These are phyloP conservation scores for Nemania bipapillata DNA, from an alignment of 2,329 filamentous ascomycete genomes.

Conservation along the genomic window DNA sequence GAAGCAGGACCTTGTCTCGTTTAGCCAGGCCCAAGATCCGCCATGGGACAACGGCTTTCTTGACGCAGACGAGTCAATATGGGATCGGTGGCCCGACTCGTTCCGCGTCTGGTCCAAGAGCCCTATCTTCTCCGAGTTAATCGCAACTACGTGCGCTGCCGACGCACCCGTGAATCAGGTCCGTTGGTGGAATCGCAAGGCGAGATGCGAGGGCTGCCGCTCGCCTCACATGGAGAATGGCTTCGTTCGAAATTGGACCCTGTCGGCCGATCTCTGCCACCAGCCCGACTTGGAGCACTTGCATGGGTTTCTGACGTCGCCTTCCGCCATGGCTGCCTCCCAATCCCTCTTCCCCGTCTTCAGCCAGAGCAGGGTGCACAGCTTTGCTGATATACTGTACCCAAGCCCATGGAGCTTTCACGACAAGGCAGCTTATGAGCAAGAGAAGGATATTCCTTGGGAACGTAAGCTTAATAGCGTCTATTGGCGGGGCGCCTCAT, in stretches of 20 bases:
- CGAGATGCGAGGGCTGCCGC: slow-evolving; percentile 51
- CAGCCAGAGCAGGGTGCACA: slow-evolving; percentile 64
- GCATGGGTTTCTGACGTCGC: slow-evolving; percentile 63
- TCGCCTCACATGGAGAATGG: slow-evolving; percentile 55
- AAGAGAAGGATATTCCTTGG: slow-evolving; percentile 57
- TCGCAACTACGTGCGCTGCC: slow-evolving; percentile 58
- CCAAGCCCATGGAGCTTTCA: slow-evolving; percentile 56
- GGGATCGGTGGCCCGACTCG: slow-evolving; percentile 42
- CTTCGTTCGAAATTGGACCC: slow-evolving; percentile 57
- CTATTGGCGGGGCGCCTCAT: slow-evolving; percentile 66
- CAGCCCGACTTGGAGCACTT: slow-evolving; percentile 61
- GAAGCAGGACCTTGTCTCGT: slow-evolving; percentile 40
- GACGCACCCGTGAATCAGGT: slow-evolving; percentile 57
- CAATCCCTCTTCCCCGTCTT: slow-evolving; percentile 65
- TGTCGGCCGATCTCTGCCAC: slow-evolving; percentile 61
- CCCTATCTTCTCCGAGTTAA: slow-evolving; percentile 53
- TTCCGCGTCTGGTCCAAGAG: slow-evolving; percentile 46
- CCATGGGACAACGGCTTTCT: slow-evolving; percentile 45
- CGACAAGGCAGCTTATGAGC: slow-evolving; percentile 55
- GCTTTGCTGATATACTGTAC: slow-evolving; percentile 65
- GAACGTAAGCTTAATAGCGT: slow-evolving; percentile 60
- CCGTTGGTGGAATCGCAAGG: slow-evolving; percentile 56
- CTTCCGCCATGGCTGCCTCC: slow-evolving; percentile 57
- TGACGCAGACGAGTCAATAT: slow-evolving; percentile 43
- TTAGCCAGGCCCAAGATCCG: slow-evolving; percentile 41